Percentiles rank a stretch among this genome's conserved stretches.
Conservation (phyloP, 495 filamentous ascomycete genomes). For the Penicillium manginii region DNA sequence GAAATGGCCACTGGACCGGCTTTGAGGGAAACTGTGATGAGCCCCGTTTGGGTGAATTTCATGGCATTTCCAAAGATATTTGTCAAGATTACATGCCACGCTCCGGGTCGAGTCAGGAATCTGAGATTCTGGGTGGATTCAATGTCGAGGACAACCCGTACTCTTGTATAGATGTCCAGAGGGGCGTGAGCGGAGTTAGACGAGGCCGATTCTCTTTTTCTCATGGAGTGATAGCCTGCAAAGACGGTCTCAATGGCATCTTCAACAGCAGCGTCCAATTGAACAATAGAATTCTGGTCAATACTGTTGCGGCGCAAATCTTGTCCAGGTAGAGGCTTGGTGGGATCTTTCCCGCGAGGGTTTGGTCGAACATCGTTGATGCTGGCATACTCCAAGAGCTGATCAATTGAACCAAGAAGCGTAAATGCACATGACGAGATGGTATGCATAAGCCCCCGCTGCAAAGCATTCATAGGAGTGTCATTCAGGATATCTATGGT, state of each 20-base stretch:
- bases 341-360: not conserved
- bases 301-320: not conserved
- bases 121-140: conserved; percentile 16
- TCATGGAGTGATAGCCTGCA: conserved; percentile 38
- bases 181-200: not conserved
- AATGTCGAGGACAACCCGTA: conserved; percentile 59
- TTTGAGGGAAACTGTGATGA: conserved; percentile 22
- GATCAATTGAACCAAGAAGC: conserved; percentile 66
- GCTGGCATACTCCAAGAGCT: conserved; percentile 58
- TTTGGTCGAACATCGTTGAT: conserved; percentile 25
- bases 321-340: not conserved
- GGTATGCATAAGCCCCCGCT: conserved; percentile 59
- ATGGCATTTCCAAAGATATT: conserved; percentile 43
- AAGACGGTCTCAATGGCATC: conserved; percentile 61
- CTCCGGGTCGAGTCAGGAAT: conserved; percentile 19
- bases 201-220: not conserved
- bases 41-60: conserved; percentile 38
- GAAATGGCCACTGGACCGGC: conserved; percentile 13
- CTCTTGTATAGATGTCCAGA: conserved; percentile 8
- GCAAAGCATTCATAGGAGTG: conserved; percentile 50
- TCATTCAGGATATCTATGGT: conserved; percentile 63
- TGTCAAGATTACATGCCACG: conserved; percentile 33
- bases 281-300: conserved; percentile 11
- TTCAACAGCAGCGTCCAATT: conserved; percentile 51
- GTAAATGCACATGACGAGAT: conserved; percentile 66